Conservation (phyloP, 1,139 yeast genomes). For the Kluyveromyces marxianus region DNA sequence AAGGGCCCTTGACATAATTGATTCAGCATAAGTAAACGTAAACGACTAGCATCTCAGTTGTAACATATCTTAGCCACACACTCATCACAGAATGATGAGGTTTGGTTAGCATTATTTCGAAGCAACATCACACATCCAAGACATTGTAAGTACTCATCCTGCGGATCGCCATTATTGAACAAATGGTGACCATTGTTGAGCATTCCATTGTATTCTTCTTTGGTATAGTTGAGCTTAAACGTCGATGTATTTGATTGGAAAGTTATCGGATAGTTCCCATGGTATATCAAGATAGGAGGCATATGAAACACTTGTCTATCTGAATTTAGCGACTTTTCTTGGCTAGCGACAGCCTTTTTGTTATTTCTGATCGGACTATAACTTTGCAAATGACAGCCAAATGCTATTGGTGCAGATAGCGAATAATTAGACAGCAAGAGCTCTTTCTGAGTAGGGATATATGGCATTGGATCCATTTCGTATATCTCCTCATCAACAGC, state of each 20-base stretch:
- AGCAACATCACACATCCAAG: constrained; percentile 54
- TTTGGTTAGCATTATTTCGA: constrained; percentile 44
- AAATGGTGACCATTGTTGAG: constrained; percentile 45
- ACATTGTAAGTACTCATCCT: constrained; percentile 40
- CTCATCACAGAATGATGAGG: constrained; percentile 27
- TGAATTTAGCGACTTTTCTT: constrained; percentile 1
- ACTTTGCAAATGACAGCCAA: constrained; percentile 45
- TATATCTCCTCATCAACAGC: constrained; percentile 12
- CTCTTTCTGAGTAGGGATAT: constrained; percentile 27
- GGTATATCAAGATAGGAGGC: constrained; percentile 52
- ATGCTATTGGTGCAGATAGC: constrained; percentile 39
- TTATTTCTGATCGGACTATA: constrained; percentile 12
- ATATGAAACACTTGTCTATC: constrained; percentile 18
- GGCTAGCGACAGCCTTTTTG: neutral
- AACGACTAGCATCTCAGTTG: constrained; percentile 12
- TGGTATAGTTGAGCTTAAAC: constrained; percentile 45
- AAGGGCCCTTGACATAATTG: no score
- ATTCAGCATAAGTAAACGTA: neutral
- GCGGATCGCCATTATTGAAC: constrained; percentile 38
- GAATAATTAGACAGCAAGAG: constrained; percentile 28
- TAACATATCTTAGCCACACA: constrained; percentile 38
- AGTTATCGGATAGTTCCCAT: constrained; percentile 38
- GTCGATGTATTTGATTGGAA: constrained; percentile 52
- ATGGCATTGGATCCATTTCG: constrained; percentile 18
- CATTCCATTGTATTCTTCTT: constrained; percentile 39